phyloP scores from a whole-genome alignment of 1,284 basidiomycete genomes.

The Fomitopsis palustris region DNA sequence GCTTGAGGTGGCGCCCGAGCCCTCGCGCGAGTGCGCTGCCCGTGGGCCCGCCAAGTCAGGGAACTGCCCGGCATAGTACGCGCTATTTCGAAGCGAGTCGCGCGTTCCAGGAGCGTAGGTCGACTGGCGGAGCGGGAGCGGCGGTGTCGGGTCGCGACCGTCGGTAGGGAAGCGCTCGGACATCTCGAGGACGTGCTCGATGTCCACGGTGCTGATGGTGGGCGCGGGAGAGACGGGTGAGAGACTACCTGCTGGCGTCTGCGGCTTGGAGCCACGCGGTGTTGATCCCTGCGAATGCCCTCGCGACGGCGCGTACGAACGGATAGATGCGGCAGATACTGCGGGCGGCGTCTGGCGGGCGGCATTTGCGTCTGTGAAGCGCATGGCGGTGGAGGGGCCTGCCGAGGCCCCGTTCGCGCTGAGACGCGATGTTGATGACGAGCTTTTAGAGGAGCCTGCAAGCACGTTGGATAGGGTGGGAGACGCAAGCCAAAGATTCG shows the following conservation, averaged over 20 bases:
- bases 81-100: slow-evolving; percentile 18
- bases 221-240: slow-evolving; percentile 2
- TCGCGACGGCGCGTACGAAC: not conserved
- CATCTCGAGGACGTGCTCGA: slow-evolving; percentile 52
- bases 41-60: not conserved
- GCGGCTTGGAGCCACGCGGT: too few species aligned
- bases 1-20: slow-evolving; percentile 4
- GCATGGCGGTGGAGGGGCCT: not conserved
- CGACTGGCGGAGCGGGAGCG: slow-evolving; percentile 11
- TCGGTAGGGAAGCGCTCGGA: slow-evolving; percentile 33
- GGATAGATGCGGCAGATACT: slow-evolving; percentile 3
- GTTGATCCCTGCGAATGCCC: not conserved
- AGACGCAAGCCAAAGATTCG: slow-evolving; percentile 9
- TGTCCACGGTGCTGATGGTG: slow-evolving; percentile 38
- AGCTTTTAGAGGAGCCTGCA: not conserved
- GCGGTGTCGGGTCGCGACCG: slow-evolving; percentile 7
- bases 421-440: not conserved
- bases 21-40: slow-evolving; percentile 8
- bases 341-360: slow-evolving; percentile 8
- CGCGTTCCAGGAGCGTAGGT: slow-evolving; percentile 8
- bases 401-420: not conserved
- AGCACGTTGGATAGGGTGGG: not conserved
- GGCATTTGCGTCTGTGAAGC: not conserved
- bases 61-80: slow-evolving; percentile 20
- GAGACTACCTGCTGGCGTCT: too few species aligned